These are phyloP conservation scores for Hemisphaericaspora xylofermentans DNA, from an alignment of 1,139 yeast species.

Conservation along the genomic window DNA sequence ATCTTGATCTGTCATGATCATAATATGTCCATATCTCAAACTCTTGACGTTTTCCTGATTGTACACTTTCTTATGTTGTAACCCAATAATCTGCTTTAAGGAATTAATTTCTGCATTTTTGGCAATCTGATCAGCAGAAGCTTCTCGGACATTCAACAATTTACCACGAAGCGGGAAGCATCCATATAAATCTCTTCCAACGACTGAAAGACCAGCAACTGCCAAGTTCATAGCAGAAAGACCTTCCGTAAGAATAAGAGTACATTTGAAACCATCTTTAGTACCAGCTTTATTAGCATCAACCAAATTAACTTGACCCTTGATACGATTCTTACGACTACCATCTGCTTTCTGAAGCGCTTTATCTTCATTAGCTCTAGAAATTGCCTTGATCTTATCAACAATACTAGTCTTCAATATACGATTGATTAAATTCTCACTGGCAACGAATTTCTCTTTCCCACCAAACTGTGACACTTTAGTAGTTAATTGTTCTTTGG, in stretches of 20 bases:
- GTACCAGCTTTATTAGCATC: slow-evolving; percentile 99
- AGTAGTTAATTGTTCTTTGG: slow-evolving; percentile 93
- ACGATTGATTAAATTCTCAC: slow-evolving; percentile 74
- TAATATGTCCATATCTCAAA: slow-evolving; percentile 90
- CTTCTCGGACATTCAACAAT: slow-evolving; percentile 92
- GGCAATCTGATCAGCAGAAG: slow-evolving; percentile 87
- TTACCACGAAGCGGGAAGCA: slow-evolving; percentile 96
- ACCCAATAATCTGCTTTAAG: slow-evolving; percentile 90
- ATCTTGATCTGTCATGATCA: slow-evolving; percentile 99
- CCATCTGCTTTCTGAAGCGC: slow-evolving; percentile 93
- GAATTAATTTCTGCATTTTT: slow-evolving; percentile 95
- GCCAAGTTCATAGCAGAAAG: slow-evolving; percentile 95
- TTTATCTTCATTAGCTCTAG: slow-evolving; percentile 83
- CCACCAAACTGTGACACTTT: slow-evolving; percentile 89
- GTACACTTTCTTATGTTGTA: slow-evolving; percentile 88
- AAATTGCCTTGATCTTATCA: slow-evolving; percentile 79
- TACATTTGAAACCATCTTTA: slow-evolving; percentile 85
- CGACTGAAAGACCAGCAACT: slow-evolving; percentile 90
- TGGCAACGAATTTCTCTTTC: slow-evolving; percentile 62
- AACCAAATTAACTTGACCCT: slow-evolving; percentile 85
- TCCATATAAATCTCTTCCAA: slow-evolving; percentile 94
- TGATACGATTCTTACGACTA: slow-evolving; percentile 75
- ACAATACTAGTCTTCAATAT: slow-evolving; percentile 75
- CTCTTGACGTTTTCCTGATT: slow-evolving; percentile 59
- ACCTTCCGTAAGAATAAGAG: slow-evolving; percentile 93